Conservation (phyloP, 169 alveolate species). For the Plasmodium gonderi region DNA sequence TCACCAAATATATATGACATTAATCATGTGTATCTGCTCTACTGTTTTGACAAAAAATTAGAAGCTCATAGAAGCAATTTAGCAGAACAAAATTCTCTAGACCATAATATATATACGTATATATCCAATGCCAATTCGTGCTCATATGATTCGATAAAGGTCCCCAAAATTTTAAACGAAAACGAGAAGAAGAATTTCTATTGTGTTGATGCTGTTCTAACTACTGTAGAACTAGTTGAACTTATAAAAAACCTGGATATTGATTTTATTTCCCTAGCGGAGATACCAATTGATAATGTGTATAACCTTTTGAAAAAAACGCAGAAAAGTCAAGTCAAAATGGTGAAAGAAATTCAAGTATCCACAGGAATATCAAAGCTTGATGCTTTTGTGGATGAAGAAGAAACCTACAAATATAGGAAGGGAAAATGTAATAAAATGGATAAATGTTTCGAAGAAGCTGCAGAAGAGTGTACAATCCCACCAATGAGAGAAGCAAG, state of each 20-base stretch:
- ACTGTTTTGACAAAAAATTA: conserved; percentile 63
- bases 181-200: conserved; percentile 1
- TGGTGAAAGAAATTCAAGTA: too few species aligned
- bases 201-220: conserved; percentile 58
- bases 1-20: conserved; percentile 26
- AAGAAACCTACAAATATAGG: too few species aligned
- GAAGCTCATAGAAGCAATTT: conserved; percentile 31
- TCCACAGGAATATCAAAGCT: too few species aligned
- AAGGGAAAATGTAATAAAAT: too few species aligned
- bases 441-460: not conserved
- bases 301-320: conserved; percentile 10
- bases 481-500: not conserved
- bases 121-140: not conserved
- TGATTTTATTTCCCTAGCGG: conserved; percentile 22
- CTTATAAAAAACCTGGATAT: conserved; percentile 30
- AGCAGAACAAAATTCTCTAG: conserved; percentile 8
- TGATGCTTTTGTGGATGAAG: too few species aligned
- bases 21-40: conserved; percentile 52
- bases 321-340: not conserved
- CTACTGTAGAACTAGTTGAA: conserved; percentile 52
- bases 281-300: conserved; percentile 18
- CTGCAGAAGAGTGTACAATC: not conserved
- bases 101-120: conserved; percentile 6
- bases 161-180: not conserved
- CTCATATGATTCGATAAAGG: not conserved